Base-by-base conservation (phyloP, 2,329 filamentous ascomycete genomes). In the Ophiostoma ulmi region DNA sequence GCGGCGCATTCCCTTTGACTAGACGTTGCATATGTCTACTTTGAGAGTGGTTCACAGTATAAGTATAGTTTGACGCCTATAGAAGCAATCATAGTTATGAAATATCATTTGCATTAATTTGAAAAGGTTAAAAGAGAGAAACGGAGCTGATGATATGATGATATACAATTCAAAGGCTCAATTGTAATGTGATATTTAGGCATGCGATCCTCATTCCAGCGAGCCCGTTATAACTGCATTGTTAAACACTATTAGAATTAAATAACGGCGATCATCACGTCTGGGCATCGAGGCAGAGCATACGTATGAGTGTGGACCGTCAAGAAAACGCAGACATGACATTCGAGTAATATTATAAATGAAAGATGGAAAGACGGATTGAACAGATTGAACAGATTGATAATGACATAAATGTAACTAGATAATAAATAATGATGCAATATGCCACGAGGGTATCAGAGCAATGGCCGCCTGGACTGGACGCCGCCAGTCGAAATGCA, bases 1-100 rank as follows among this genome's bases (percentile, higher is more conserved):
- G 75, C 86, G 92, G 74, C 86, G 92, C 75, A 89, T 96, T 75
- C 92, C 92, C 0, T 96, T 96, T 79, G 93, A 92, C 79, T 99
- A 79, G 71, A 41, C 22, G 22, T 39, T 13, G 11, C 11, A 10
- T 22, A 1, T 52, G 44, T n/a, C 10, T 26, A 26, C 13, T n/a
- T 48, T 58, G 52, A 26, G 7, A 26, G 44, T 48, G 6, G 44
- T 13, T 6, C 17, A 26, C 13, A 10, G 20, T 58, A 26, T 58
- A 22, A 8, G 22, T 3, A 31, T 10, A 26, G 3, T 55, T 31
- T 58, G n/a, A 22, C 22, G n/a, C 22, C 44, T n/a, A 20, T 44
- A 39, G 31, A 31, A 39, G 38, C 38, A 5, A 20, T 48, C 17
- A 48, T n/a, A 8, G 17, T 48, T 48, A 48, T 20, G 44, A 48